phyloP scores from a whole-genome alignment of 805 yeast genomes.

The Ogataea ganodermae region DNA sequence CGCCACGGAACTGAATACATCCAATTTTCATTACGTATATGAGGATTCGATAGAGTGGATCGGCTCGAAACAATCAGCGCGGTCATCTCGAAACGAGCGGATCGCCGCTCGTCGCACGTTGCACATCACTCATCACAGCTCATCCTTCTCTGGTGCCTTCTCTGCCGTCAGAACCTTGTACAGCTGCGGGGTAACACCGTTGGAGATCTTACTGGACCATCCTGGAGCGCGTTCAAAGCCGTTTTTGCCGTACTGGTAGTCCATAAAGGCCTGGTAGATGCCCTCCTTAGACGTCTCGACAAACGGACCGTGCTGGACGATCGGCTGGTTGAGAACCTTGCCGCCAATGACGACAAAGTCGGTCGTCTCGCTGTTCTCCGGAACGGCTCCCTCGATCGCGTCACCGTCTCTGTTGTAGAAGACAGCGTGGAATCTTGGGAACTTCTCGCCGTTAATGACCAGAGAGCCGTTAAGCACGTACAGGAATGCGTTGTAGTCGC shows the following conservation, averaged over 20 bases:
- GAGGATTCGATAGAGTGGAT: too few relatives aligned
- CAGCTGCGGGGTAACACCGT: conserved; percentile 33
- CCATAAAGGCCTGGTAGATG: conserved; percentile 68
- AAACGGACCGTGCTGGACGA: conserved; percentile 90
- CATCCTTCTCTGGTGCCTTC: conserved; percentile 23
- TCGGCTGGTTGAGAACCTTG: conserved; percentile 66
- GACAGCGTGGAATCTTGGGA: conserved; percentile 50
- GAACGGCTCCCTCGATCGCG: conserved; percentile 52
- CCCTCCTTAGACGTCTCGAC: conserved; percentile 71
- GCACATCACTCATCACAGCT: conserved; percentile 15
- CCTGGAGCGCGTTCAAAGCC: conserved; percentile 69
- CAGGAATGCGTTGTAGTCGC: conserved; percentile 65
- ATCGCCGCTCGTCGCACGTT: too few relatives aligned
- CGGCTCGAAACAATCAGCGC: too few relatives aligned
- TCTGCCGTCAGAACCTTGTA: conserved; percentile 29
- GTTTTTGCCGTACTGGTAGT: conserved; percentile 66
- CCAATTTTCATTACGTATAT: too few relatives aligned
- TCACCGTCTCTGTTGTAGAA: conserved; percentile 76
- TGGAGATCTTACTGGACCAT: conserved; percentile 53
- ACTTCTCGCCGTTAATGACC: conserved; percentile 43
- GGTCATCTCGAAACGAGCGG: too few relatives aligned
- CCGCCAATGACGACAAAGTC: conserved; percentile 81
- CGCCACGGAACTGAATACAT: too few relatives aligned
- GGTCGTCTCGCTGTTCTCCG: conserved; percentile 47
- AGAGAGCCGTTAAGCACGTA: conserved; percentile 67